Percentiles rank a stretch among this genome's conserved stretches.
phyloP scores from a whole-genome alignment of 2,329 filamentous ascomycete species.

The Lasiodiplodia sp. region DNA sequence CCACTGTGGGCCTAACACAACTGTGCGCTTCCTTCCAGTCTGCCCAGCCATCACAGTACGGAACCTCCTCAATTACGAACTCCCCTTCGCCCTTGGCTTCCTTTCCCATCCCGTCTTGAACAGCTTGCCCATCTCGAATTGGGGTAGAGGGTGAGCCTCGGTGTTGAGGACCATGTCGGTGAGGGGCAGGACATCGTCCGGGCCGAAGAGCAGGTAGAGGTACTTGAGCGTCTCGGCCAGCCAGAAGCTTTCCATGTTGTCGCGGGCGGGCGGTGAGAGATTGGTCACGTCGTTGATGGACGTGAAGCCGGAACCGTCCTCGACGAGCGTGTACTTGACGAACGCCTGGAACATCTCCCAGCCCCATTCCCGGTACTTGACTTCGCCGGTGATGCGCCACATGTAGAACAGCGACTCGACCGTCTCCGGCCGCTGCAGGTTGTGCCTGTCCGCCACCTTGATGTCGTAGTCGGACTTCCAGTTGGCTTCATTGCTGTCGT shows the following conservation, averaged over 20 bases:
- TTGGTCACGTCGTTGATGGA: conserved; percentile 77
- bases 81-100: conserved; percentile 60
- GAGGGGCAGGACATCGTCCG: conserved; percentile 80
- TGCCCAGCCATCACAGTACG: too few relatives aligned
- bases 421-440: conserved; percentile 93
- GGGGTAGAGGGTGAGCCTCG: conserved; percentile 88
- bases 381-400: conserved; percentile 95
- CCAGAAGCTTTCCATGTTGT: conserved; percentile 99
- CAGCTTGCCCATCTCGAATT: conserved; percentile 78
- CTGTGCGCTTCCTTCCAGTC: background rate
- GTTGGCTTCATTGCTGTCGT: conserved; percentile 55
- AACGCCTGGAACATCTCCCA: conserved; percentile 99
- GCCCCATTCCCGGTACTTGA: conserved; percentile 91
- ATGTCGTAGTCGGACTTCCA: conserved; percentile 84
- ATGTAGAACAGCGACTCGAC: conserved; percentile 98
- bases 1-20: background rate
- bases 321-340: conserved; percentile 81
- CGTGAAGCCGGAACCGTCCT: conserved; percentile 81
- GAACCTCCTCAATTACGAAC: background rate
- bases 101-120: conserved; percentile 85
- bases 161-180: conserved; percentile 94
- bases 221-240: conserved; percentile 98
- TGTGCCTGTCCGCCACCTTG: conserved; percentile 84
- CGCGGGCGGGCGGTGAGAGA: conserved; percentile 72
- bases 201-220: conserved; percentile 92